Evolutionary conservation across 352 stramenopile species (phyloP).

Genomic region (Phytophthora sojae): DNA sequence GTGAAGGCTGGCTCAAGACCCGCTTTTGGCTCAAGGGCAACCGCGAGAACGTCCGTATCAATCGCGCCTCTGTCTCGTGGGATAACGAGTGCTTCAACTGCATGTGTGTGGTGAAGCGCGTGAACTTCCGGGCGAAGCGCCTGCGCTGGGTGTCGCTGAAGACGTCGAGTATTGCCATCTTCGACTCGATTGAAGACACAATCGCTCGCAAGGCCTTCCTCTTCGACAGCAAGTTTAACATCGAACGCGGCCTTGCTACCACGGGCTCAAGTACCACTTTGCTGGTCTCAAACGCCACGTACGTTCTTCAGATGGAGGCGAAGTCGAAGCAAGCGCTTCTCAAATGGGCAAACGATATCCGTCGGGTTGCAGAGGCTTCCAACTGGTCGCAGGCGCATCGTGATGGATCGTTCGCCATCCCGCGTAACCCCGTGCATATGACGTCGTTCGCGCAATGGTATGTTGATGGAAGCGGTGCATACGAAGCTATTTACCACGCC

Average conservation of each 20-base stretch:
- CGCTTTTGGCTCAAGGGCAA: constrained; percentile 88
- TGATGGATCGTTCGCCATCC: constrained; percentile 83
- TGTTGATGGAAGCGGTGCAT: constrained; percentile 81
- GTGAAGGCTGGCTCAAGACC: constrained; percentile 86
- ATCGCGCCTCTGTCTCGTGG: constrained; percentile 74
- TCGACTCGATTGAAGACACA: constrained; percentile 79
- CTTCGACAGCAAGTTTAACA: constrained; percentile 85
- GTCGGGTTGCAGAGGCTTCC: constrained; percentile 67
- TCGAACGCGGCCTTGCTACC: constrained; percentile 80
- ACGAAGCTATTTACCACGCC: constrained; percentile 76
- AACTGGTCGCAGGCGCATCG: constrained; percentile 83
- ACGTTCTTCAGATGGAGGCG: constrained; percentile 86
- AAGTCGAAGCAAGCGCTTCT: constrained; percentile 81
- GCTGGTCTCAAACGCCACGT: constrained; percentile 84
- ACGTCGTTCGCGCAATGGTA: constrained; percentile 82
- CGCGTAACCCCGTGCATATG: constrained; percentile 67
- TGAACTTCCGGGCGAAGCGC: constrained; percentile 85
- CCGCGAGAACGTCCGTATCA: constrained; percentile 87
- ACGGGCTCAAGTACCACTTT: constrained; percentile 82
- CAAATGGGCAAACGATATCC: constrained; percentile 90
- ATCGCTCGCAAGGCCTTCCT: constrained; percentile 74
- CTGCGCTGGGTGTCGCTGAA: constrained; percentile 87
- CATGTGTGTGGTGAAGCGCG: constrained; percentile 89
- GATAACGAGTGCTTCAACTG: constrained; percentile 92
- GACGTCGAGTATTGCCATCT: constrained; percentile 82